A percentile compares a stretch with the other conserved stretches of the same genome.
Conservation (phyloP, 768 basidiomycete genomes). For the Tricholoma sp. region DNA sequence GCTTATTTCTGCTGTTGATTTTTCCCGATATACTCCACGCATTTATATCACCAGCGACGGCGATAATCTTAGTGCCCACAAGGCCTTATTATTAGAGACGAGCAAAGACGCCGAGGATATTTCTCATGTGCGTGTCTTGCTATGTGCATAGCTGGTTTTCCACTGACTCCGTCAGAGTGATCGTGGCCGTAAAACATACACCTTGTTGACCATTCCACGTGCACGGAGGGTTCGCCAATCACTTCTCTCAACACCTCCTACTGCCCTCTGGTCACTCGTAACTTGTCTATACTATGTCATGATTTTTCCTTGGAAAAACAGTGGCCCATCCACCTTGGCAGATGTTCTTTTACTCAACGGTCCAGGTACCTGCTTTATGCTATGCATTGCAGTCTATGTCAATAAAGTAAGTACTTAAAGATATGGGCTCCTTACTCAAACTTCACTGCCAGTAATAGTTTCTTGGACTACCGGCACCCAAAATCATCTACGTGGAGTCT, state of each 20-base stretch:
- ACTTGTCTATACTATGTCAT: conserved; percentile 59
- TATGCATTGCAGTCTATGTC: conserved; percentile 67
- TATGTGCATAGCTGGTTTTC: not conserved
- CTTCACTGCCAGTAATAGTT: conserved; percentile 45
- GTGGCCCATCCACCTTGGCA: conserved; percentile 33
- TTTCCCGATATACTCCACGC: conserved; percentile 67
- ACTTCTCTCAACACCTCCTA: conserved; percentile 61
- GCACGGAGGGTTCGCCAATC: conserved; percentile 86
- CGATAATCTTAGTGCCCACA: conserved; percentile 71
- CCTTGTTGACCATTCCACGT: conserved; percentile 70
- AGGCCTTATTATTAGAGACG: conserved; percentile 63
- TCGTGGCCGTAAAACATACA: conserved; percentile 27
- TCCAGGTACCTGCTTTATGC: conserved; percentile 86
- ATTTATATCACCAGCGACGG: conserved; percentile 81
- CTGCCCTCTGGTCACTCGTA: conserved; percentile 57
- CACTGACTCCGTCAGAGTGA: conserved; percentile 5
- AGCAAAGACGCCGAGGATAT: conserved; percentile 23
- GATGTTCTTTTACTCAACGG: conserved; percentile 90
- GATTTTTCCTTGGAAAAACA: conserved; percentile 41
- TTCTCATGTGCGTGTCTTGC: not conserved
- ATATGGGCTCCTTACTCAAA: not conserved
- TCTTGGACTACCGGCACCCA: conserved; percentile 65
- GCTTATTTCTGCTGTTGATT: conserved; percentile 69
- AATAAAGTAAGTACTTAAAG: conserved; percentile 54
- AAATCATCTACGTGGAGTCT: conserved; percentile 85